These are phyloP conservation scores for Heterobasidion annosum DNA, from an alignment of 1,284 basidiomycete species.

Conservation along the genomic window DNA sequence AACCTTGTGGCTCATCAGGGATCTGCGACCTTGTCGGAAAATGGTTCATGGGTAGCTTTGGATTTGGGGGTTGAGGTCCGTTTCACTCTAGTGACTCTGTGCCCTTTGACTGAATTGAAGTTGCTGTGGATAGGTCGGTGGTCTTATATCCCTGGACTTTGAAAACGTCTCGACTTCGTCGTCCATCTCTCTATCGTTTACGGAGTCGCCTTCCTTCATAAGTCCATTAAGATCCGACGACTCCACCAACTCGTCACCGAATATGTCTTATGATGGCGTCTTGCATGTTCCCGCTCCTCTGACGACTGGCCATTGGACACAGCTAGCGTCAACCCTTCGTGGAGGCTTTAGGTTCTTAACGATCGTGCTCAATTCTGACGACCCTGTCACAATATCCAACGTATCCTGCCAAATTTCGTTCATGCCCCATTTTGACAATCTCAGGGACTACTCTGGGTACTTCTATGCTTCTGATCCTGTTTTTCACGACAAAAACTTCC, in stretches of 20 bases:
- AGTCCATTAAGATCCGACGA: conserved; percentile 34
- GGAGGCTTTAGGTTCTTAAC: conserved; percentile 54
- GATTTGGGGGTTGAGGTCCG: conserved; percentile 39
- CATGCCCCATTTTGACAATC: conserved; percentile 41
- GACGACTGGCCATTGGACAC: conserved; percentile 34
- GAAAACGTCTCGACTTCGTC: conserved; percentile 20
- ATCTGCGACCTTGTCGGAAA: conserved; percentile 23
- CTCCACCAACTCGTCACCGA: conserved; percentile 24
- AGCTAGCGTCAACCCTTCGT: conserved; percentile 33
- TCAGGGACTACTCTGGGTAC: conserved; percentile 46
- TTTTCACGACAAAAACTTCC: conserved; percentile 37
- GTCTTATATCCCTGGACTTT: conserved; percentile 30
- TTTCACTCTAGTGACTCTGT: neutral
- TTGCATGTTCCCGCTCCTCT: conserved; percentile 29
- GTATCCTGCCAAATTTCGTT: conserved; percentile 47
- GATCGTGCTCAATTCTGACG: conserved; percentile 29
- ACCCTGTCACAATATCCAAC: conserved; percentile 35
- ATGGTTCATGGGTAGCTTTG: conserved; percentile 31
- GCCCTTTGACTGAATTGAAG: neutral
- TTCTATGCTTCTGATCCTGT: conserved; percentile 40
- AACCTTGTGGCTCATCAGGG: conserved; percentile 19
- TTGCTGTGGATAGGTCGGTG: conserved; percentile 31
- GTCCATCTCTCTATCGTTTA: conserved; percentile 35
- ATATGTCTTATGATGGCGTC: conserved; percentile 37
- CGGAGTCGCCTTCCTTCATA: conserved; percentile 39